A percentile compares a stretch with the other conserved stretches of the same genome.
phyloP scores from a whole-genome alignment of 345 rosid genomes.

The Linum tenue region DNA sequence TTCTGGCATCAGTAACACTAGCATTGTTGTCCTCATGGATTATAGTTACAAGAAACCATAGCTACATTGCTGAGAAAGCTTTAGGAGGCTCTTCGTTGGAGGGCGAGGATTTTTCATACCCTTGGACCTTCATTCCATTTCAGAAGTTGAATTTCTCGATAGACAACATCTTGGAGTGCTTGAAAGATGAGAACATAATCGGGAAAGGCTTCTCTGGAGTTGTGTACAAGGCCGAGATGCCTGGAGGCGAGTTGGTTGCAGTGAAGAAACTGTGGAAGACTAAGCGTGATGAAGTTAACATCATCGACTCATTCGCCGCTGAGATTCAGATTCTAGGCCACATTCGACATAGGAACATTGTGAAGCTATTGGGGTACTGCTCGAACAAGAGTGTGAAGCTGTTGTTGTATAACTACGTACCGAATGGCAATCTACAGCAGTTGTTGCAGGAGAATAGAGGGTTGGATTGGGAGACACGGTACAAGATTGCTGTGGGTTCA shows the following conservation, averaged over 20 bases:
- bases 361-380: slow-evolving; percentile 84
- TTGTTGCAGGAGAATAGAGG: slow-evolving; percentile 78
- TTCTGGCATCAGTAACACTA: slow-evolving; percentile 51
- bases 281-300: too few species aligned
- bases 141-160: slow-evolving; percentile 86
- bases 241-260: slow-evolving; percentile 72
- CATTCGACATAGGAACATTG: slow-evolving; percentile 90
- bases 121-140: slow-evolving; percentile 94
- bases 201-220: slow-evolving; percentile 93
- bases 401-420: slow-evolving; percentile 92
- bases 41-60: slow-evolving; percentile 41
- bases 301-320: slow-evolving; percentile 82
- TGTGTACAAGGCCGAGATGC: slow-evolving; percentile 87
- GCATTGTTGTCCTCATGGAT: slow-evolving; percentile 57
- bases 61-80: slow-evolving; percentile 45
- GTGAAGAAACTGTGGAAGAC: slow-evolving; percentile 79
- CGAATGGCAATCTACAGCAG: slow-evolving; percentile 86
- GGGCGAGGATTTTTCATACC: slow-evolving; percentile 76
- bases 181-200: slow-evolving; percentile 71
- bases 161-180: slow-evolving; percentile 69
- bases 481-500: slow-evolving; percentile 73
- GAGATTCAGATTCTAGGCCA: slow-evolving; percentile 86
- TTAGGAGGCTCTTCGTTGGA: slow-evolving; percentile 29
- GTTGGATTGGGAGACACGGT: slow-evolving; percentile 87
- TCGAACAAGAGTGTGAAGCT: slow-evolving; percentile 74